phyloP scores from a whole-genome alignment of 106 monocot species.

The Dendrobium officinale region DNA sequence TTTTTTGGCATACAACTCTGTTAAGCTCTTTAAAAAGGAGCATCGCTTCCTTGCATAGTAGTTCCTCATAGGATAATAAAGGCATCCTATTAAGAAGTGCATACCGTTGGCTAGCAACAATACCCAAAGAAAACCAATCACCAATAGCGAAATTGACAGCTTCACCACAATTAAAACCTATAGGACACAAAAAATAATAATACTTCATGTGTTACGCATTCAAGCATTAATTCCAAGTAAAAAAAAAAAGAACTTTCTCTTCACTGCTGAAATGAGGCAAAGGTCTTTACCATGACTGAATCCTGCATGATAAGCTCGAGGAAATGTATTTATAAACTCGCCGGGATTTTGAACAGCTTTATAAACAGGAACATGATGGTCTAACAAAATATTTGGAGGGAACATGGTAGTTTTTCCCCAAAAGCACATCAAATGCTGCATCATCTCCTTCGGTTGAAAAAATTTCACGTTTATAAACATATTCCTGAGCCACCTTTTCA shows the following conservation, averaged over 20 bases:
- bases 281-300: conserved; percentile 75
- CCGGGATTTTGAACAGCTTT: conserved; percentile 92
- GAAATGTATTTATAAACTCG: conserved; percentile 89
- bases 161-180: conserved; percentile 98
- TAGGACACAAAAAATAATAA: background rate
- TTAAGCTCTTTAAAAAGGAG: conserved; percentile 31
- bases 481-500: conserved; percentile 56
- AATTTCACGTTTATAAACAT: conserved; percentile 70
- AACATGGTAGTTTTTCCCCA: conserved; percentile 97
- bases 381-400: conserved; percentile 75
- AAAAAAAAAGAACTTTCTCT: no score
- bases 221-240: background rate
- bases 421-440: conserved; percentile 77
- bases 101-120: conserved; percentile 66
- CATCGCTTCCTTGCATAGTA: conserved; percentile 83
- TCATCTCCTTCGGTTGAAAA: conserved; percentile 51
- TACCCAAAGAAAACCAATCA: conserved; percentile 88
- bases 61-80: conserved; percentile 78
- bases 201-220: background rate
- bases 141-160: conserved; percentile 96
- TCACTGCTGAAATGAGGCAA: background rate
- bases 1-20: conserved; percentile 4
- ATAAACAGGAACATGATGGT: conserved; percentile 83
- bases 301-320: conserved; percentile 93
- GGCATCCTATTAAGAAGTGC: conserved; percentile 70